These are phyloP conservation scores for Flammula alnicola DNA, from an alignment of 1,284 basidiomycete species.

Conservation along the genomic window DNA sequence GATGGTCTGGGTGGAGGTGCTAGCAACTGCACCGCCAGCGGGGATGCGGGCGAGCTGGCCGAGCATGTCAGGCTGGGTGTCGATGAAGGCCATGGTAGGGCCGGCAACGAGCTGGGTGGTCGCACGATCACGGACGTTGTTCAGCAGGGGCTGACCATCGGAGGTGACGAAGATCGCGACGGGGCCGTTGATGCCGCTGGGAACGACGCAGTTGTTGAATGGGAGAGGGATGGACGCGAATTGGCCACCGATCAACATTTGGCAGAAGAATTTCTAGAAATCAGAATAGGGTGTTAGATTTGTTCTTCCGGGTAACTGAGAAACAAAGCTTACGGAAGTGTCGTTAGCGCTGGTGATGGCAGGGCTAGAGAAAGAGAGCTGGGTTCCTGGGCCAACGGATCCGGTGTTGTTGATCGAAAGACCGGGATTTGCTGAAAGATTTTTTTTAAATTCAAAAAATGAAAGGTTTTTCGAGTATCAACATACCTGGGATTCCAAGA, in stretches of 20 bases:
- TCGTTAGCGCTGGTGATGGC: constrained; percentile 58
- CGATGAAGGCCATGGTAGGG: constrained; percentile 72
- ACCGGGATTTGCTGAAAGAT: constrained; percentile 56
- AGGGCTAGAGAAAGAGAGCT: constrained; percentile 62
- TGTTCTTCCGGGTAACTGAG: background rate
- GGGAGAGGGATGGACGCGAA: constrained; percentile 62
- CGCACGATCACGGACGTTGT: constrained; percentile 66
- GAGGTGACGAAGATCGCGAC: constrained; percentile 76
- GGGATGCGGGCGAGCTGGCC: constrained; percentile 45
- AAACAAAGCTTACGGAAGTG: constrained; percentile 44
- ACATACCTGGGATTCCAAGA: constrained; percentile 60
- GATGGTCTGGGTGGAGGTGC: constrained; percentile 45
- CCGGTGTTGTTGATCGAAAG: constrained; percentile 69
- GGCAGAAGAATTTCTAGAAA: constrained; percentile 65
- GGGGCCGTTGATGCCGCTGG: constrained; percentile 66
- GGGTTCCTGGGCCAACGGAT: constrained; percentile 56
- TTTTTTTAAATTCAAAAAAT: background rate
- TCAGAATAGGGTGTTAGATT: background rate
- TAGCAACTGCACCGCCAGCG: constrained; percentile 16
- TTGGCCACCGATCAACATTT: constrained; percentile 75
- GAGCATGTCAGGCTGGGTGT: constrained; percentile 56
- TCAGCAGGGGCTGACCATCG: constrained; percentile 63
- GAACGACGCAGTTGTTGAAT: constrained; percentile 63
- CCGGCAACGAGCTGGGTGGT: constrained; percentile 68
- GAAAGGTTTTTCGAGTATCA: background rate